phyloP scores from a whole-genome alignment of 192 early-diverging fungal species.

The Radiomyces spectabilis region DNA sequence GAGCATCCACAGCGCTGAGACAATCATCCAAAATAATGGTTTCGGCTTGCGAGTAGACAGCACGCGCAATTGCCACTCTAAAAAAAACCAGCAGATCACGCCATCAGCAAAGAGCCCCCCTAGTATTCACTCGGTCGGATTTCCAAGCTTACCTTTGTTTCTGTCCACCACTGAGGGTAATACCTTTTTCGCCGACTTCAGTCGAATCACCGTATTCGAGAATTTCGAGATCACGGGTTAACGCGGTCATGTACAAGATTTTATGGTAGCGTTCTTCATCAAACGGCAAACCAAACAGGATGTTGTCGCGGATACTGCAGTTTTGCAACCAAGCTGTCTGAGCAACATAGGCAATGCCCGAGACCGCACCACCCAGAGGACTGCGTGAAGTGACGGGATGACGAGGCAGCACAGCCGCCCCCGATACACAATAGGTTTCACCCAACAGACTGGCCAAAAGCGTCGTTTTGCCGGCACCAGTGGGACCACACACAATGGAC shows the following conservation, averaged over 20 bases:
- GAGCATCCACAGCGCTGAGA: conserved; percentile 91
- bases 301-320: conserved; percentile 42
- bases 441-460: conserved; percentile 76
- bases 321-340: conserved; percentile 55
- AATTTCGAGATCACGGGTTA: conserved; percentile 78
- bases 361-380: conserved; percentile 21
- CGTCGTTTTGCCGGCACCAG: conserved; percentile 84
- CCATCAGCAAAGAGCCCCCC: too few species aligned
- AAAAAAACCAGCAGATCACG: not conserved
- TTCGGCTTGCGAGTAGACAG: conserved; percentile 63
- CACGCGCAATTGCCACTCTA: conserved; percentile 65
- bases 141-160: conserved; percentile 41
- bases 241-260: conserved; percentile 79
- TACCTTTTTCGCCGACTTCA: conserved; percentile 89
- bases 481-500: conserved; percentile 74
- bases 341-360: conserved; percentile 74
- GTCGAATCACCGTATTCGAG: conserved; percentile 83
- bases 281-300: conserved; percentile 75
- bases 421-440: conserved; percentile 56
- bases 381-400: not conserved
- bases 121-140: not conserved
- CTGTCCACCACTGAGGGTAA: conserved; percentile 82
- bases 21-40: conserved; percentile 81
- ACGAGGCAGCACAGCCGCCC: conserved; percentile 34
- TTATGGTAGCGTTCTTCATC: conserved; percentile 68